Percentiles rank a stretch among this genome's conserved stretches.
Conservation (phyloP, 108 stramenopile species). For the Fistulifera solaris region DNA sequence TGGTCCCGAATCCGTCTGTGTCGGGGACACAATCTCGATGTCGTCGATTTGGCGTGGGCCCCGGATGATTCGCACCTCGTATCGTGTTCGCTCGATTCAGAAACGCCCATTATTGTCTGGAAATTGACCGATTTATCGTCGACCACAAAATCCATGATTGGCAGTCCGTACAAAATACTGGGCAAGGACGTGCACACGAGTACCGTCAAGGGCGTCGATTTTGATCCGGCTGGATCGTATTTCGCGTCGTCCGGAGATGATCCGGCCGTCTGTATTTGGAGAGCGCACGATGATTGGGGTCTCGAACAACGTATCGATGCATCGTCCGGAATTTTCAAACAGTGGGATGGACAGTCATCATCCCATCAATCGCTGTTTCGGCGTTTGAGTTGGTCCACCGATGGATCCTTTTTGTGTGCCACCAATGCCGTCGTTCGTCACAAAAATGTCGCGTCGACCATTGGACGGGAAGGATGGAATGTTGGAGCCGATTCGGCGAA, state of each 20-base stretch:
- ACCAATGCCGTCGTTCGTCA: constrained; percentile 78
- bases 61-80: constrained; percentile 83
- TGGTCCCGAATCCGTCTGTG: constrained; percentile 81
- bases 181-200: constrained; percentile 63
- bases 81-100: constrained; percentile 74
- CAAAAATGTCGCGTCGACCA: constrained; percentile 80
- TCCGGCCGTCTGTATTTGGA: constrained; percentile 80
- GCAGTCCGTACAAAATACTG: constrained; percentile 65
- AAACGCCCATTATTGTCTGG: constrained; percentile 83
- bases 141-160: constrained; percentile 24
- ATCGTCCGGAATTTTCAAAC: constrained; percentile 58
- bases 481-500: constrained; percentile 58
- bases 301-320: constrained; percentile 69
- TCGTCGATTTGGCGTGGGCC: constrained; percentile 85
- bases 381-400: constrained; percentile 75
- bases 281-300: constrained; percentile 85
- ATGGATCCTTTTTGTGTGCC: constrained; percentile 76
- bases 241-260: constrained; percentile 76
- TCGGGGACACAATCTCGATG: constrained; percentile 79
- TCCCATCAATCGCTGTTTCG: constrained; percentile 69
- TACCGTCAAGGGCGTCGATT: constrained; percentile 82
- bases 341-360: constrained; percentile 46
- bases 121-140: constrained; percentile 44
- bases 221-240: constrained; percentile 82
- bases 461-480: constrained; percentile 79